These are phyloP conservation scores for Tetrastigma voinierianum DNA, from an alignment of 164 flowering plant genomes.

Conservation along the genomic window DNA sequence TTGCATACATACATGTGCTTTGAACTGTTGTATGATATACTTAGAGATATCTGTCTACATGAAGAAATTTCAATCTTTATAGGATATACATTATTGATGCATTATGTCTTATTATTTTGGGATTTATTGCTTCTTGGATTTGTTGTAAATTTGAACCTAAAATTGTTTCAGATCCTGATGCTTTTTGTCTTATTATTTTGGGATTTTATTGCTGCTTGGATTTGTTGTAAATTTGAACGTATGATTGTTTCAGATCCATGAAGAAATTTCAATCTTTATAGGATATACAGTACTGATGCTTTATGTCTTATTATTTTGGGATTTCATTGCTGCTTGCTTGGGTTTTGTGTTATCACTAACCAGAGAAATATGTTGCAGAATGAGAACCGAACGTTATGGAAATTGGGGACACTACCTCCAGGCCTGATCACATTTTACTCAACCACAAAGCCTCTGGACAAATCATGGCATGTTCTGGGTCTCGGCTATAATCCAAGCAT, in stretches of 20 bases:
- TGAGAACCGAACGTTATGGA: slow-evolving; percentile 49
- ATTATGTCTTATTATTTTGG: background rate
- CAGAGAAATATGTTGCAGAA: slow-evolving; percentile 32
- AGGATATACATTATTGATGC: background rate
- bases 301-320: background rate
- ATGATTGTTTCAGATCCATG: no score
- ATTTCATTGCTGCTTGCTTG: background rate
- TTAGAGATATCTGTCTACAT: background rate
- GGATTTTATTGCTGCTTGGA: no score
- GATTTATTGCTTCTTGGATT: background rate
- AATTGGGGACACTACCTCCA: slow-evolving; percentile 46
- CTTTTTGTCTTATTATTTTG: no score
- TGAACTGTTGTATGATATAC: no score
- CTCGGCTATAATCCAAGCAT: slow-evolving; percentile 55
- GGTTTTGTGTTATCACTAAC: background rate
- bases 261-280: background rate
- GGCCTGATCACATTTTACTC: slow-evolving; percentile 54
- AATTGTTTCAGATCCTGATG: no score
- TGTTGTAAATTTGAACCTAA: no score
- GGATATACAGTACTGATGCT: background rate
- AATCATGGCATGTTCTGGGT: slow-evolving; percentile 53
- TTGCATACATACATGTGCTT: no score
- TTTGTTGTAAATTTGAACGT: no score
- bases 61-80: background rate
- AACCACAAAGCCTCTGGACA: slow-evolving; percentile 48